These are phyloP conservation scores for Solanum etuberosum DNA, from an alignment of 257 asterid genomes.

Conservation along the genomic window DNA sequence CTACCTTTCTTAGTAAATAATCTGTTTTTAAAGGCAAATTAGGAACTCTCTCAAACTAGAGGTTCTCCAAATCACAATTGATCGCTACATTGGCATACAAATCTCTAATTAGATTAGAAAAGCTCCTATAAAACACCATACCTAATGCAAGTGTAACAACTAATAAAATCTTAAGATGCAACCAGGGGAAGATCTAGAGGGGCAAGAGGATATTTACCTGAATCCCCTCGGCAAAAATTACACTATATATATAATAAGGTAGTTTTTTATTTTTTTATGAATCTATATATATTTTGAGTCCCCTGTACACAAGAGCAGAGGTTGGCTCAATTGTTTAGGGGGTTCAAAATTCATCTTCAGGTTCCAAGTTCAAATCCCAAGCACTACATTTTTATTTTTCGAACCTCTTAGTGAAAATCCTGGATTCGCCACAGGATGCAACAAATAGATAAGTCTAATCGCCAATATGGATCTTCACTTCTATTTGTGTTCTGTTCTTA, in stretches of 20 bases:
- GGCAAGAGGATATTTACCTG: background rate
- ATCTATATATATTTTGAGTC: background rate
- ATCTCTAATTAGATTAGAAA: background rate
- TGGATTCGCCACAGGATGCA: background rate
- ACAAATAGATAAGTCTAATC: background rate
- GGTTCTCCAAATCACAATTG: background rate
- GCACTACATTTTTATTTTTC: background rate
- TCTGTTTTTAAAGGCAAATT: background rate
- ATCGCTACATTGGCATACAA: background rate
- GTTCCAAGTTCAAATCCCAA: background rate
- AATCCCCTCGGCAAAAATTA: background rate
- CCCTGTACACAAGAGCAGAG: background rate
- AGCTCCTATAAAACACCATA: background rate
- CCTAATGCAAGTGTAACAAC: background rate
- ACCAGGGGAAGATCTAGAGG: background rate
- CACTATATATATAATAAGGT: background rate
- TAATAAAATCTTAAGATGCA: background rate
- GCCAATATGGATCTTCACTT: background rate
- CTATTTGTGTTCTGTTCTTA: background rate
- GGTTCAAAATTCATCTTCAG: background rate
- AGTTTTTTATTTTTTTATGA: no score
- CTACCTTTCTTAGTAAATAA: background rate
- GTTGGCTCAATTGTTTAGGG: background rate
- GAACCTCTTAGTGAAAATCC: background rate
- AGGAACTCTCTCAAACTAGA: background rate